Percentiles rank a stretch among this genome's conserved stretches.
These are phyloP conservation scores for Pouteria campechiana DNA, from an alignment of 179 eudicot species.

Conservation along the genomic window DNA sequence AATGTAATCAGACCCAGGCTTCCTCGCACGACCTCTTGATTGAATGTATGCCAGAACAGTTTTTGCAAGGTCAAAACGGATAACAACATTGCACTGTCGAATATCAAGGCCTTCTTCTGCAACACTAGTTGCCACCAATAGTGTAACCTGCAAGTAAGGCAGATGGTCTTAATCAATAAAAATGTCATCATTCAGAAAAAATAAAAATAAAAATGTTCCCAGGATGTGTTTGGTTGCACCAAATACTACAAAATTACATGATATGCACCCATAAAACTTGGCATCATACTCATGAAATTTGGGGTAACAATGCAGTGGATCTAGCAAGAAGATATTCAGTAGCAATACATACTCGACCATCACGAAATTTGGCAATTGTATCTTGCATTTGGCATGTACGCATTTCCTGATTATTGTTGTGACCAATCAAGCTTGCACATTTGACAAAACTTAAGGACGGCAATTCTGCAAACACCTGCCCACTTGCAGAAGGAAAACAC, in stretches of 20 bases:
- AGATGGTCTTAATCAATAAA: too few species aligned
- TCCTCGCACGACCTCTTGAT: slow-evolving; percentile 98
- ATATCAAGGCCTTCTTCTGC: slow-evolving; percentile 99
- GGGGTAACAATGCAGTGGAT: too few species aligned
- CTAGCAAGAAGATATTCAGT: not conserved
- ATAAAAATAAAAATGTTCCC: slow-evolving; percentile 2
- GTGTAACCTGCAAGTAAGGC: slow-evolving; percentile 48
- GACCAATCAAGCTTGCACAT: slow-evolving; percentile 93
- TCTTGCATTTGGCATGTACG: slow-evolving; percentile 95
- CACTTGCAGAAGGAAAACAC: slow-evolving; percentile 2
- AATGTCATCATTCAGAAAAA: not conserved
- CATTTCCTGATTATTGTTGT: slow-evolving; percentile 97
- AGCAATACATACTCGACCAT: slow-evolving; percentile 81
- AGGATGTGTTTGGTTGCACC: too few species aligned
- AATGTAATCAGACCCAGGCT: slow-evolving; percentile 97
- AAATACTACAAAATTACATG: too few species aligned
- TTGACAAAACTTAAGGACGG: slow-evolving; percentile 80
- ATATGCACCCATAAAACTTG: too few species aligned
- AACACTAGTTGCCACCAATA: slow-evolving; percentile 98
- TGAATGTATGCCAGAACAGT: slow-evolving; percentile 97
- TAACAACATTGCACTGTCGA: slow-evolving; percentile 97
- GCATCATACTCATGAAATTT: too few species aligned
- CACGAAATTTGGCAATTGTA: slow-evolving; percentile 79
- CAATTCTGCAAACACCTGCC: slow-evolving; percentile 92
- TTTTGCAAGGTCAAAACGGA: slow-evolving; percentile 98